Evolutionary conservation across 2,329 filamentous ascomycete species (phyloP), one percentile per base, ranked within the genome.

Genomic region (Aspergillus carbonarius): DNA sequence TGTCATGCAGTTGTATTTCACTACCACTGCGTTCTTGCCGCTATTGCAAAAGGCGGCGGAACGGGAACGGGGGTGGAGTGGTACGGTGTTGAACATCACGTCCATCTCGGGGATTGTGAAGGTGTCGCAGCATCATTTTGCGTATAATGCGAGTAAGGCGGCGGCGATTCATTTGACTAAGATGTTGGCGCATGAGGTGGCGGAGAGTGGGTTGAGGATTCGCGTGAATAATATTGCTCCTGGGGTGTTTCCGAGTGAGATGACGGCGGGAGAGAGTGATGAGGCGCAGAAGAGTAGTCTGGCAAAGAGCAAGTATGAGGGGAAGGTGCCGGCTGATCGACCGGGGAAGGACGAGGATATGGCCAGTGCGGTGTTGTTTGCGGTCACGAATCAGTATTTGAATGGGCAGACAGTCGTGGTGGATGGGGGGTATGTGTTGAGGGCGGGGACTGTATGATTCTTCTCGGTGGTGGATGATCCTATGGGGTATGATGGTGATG

Each of bases 111-210:
- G 85, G 0, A 88, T 92, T 60, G 89, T 93, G 76, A 87, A 90
- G 67, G 80, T 83, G 49, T 81, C 87, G 0, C 88, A 91, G 25
- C 88, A 89, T 20, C 90, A 92, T 34, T 93, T 88, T 74, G 85
- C 87, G 0, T 95, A 95, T 72, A 90, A 90, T 15, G 84, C 90
- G 17, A 88, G 85, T 60, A 95, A 95, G 77, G 90, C 88, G 1
- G 91, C 86, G 0, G 86, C 87, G 0, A 88, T 88, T 7, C 87
- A 92, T 62, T 74, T 92, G 39, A 86, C 87, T 9, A 92, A 91
- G 74, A 83, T 90, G 69, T 81, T 93, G 70, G 85, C 85, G 9
- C 82, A 84, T n/a, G 82, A 87, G 67, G 80, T 92, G 63, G 82
- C 83, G 34, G 83, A 84, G 63, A 85, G 85, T 65, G 79, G 83